Percentiles rank a stretch among this genome's conserved stretches.
Conservation (phyloP, 257 asterid genomes). For the Linaria vulgaris region DNA sequence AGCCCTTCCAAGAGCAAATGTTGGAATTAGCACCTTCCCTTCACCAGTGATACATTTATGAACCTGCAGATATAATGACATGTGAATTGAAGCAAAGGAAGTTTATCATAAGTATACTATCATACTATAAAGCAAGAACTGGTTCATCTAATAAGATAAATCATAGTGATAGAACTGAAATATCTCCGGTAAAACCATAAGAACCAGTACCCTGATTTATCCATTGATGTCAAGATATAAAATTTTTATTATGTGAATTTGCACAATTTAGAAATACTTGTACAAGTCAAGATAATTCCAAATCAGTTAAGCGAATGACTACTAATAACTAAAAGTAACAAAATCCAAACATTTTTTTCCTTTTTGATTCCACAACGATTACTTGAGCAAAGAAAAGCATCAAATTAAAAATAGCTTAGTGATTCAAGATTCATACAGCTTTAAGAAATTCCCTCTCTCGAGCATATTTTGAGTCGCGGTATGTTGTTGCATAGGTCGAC, state of each 20-base stretch:
- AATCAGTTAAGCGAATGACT: too few relatives aligned
- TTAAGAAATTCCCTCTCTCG: slow-evolving; percentile 91
- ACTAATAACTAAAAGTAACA: too few relatives aligned
- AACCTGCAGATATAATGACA: slow-evolving; percentile 49
- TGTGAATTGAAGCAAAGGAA: slow-evolving; percentile 14
- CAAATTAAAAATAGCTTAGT: slow-evolving; percentile 10
- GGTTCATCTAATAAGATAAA: too few relatives aligned
- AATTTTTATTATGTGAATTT: too few relatives aligned
- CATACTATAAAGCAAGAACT: too few relatives aligned
- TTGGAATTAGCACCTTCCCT: slow-evolving; percentile 93
- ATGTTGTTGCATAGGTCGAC: slow-evolving; percentile 93
- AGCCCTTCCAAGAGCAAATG: slow-evolving; percentile 93
- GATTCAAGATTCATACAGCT: slow-evolving; percentile 52
- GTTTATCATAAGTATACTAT: not conserved
- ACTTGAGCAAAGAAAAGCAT: not conserved
- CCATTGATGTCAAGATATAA: too few relatives aligned
- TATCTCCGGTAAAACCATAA: too few relatives aligned
- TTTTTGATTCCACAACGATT: not conserved
- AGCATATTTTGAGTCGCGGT: slow-evolving; percentile 85
- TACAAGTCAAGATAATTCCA: too few relatives aligned
- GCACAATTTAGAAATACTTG: too few relatives aligned
- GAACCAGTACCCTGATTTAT: too few relatives aligned
- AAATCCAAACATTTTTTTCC: too few relatives aligned
- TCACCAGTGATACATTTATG: slow-evolving; percentile 81
- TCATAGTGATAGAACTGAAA: too few relatives aligned